Base-by-base conservation (phyloP, 805 yeast species). In the Candida pini region DNA sequence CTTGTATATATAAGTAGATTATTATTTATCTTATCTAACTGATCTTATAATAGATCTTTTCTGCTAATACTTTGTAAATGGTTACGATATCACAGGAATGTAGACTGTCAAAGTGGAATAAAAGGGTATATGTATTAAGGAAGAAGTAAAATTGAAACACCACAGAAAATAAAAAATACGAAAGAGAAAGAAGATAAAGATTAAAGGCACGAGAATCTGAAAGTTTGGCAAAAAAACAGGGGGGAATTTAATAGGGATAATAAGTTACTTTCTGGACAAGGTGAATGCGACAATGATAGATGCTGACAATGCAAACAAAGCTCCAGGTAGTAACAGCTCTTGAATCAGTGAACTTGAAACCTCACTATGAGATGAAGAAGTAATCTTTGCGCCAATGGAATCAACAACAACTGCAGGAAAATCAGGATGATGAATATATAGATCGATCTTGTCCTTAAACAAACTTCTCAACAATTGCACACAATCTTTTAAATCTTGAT, bases 401-500 rank as follows among this genome's bases (percentile, higher is more conserved):
- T 29, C 16, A 34, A 22, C 18, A 17, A 56, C 55, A 6, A 33
- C 38, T 5, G 49, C 47, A 5, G 61, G 47, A 34, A 70, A 70
- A 45, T 78, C 77, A 0, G 80, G 74, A 50, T 79, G 80, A 54
- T 85, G 95, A 28, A 87, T 62, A 45, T 68, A 75, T 26, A 87
- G 58, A 47, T 85, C 94, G 7, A 85, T 83, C 54, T 82, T 81
- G 26, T 74, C 79, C 28, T 62, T 55, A 7, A 67, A 63, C 21
- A 71, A 51, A 34, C 58, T 63, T 34, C 62, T 63, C 44, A 80
- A 68, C 27, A 81, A 68, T 33, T 59, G 56, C n/a, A 81, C 76
- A 53, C 95, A 85, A 44, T 86, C 95, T 15, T 64, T 50, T 38
- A 87, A 67, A 51, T 87, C 96, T 47, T 70, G 71, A 48, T 81